Evolutionary conservation across 2,329 filamentous ascomycete genomes (phyloP), one percentile per base, ranked within the genome.

Genomic region (Colletotrichum phormii): DNA sequence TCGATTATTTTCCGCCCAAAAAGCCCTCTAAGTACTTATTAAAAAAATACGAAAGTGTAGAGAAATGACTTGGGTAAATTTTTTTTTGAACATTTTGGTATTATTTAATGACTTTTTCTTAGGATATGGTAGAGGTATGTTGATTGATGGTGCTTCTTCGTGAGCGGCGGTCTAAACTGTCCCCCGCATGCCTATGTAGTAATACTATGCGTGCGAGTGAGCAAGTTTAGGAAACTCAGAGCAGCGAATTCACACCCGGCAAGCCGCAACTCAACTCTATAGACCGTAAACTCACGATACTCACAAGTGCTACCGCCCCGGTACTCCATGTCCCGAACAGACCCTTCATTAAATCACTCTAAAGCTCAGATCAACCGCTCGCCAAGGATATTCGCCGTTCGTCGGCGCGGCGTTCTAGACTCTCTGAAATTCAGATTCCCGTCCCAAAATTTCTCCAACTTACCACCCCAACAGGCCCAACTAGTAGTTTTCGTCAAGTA

Each of bases 401-500:
- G 37, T 15, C 22, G 7, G 15, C 18, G 31, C n/a, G 31, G 33
- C 15, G 62, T 64, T 64, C 62, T 55, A 64, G 62, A 55, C 62
- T 33, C 42, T n/a, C 18, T 49, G 7, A 18, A 49, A 49, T n/a
- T 46, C 42, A 18, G 6, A 46, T 3, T 46, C 15, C 7, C 18
- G 13, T 18, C 35, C 5, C 4, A 12, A 11, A 64, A 64, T 33
- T 37, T 55, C 51, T 54, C 49, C 51, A 64, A 64, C 11, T 54
- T 22, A 51, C 5, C 62, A 29, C 13, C 57, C 57, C 49, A 33
- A 29, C 26, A 5, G 5, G 15, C 49, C 29, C 60, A 37, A n/a
- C 3, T 22, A 4, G 24, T 15, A 15, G 66, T 72, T 72, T 61
- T 29, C 54, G 24, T 72, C 54, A 57, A 31, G 70, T 72, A 72